Evolutionary conservation across 108 stramenopile species (phyloP).

Genomic region (Schizochytrium sp.): DNA sequence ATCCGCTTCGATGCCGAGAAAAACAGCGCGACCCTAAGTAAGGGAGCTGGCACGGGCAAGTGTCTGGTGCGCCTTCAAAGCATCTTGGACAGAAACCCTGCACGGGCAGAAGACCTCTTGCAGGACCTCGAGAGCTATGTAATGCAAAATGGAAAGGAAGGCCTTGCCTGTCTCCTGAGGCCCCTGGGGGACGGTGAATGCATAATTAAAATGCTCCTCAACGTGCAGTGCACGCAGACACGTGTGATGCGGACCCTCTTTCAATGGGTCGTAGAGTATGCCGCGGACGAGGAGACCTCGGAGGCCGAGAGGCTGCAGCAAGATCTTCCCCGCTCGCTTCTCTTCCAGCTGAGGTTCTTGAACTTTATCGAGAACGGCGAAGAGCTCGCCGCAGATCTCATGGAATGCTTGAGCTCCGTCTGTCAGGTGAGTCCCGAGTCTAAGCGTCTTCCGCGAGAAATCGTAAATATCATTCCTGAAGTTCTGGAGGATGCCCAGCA

Average conservation of each 20-base stretch:
- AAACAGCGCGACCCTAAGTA: not conserved
- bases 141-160: not conserved
- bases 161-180: not conserved
- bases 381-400: not conserved
- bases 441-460: not conserved
- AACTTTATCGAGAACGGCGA: constrained; percentile 14
- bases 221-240: not conserved
- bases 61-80: not conserved
- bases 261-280: not conserved
- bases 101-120: not conserved
- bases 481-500: not conserved
- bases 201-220: not conserved
- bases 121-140: not conserved
- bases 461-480: not conserved
- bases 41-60: not conserved
- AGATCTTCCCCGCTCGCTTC: not conserved
- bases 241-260: not conserved
- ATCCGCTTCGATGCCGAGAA: not conserved
- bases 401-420: not conserved
- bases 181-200: not conserved
- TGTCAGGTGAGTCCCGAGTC: not conserved
- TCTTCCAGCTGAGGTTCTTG: not conserved
- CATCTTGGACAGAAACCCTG: not conserved
- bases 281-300: not conserved
- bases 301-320: not conserved